These are phyloP conservation scores for Pyrenula massariospora DNA, from an alignment of 495 filamentous ascomycete genomes.

Conservation along the genomic window DNA sequence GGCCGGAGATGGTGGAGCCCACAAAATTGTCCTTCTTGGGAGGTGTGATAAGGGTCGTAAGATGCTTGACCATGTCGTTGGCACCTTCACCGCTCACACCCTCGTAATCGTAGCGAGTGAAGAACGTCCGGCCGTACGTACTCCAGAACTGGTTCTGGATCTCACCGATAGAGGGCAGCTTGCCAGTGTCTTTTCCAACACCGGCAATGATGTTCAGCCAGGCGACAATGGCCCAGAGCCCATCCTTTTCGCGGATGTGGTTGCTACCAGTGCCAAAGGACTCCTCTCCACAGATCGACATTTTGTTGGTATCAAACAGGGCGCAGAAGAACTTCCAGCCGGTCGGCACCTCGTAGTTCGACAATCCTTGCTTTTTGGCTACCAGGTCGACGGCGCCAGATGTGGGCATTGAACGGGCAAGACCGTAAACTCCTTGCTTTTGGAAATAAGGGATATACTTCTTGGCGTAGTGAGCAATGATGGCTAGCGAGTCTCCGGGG, in stretches of 20 bases:
- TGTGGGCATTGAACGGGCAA: constrained; percentile 95
- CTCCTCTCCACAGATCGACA: constrained; percentile 98
- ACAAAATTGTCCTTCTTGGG: constrained; percentile 63
- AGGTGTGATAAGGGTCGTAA: constrained; percentile 53
- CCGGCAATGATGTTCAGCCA: constrained; percentile 99
- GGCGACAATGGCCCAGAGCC: constrained; percentile 90
- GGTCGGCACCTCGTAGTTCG: constrained; percentile 93
- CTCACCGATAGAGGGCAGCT: constrained; percentile 73
- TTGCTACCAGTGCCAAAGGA: constrained; percentile 98
- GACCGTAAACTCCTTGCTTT: constrained; percentile 88
- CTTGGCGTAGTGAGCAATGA: constrained; percentile 88
- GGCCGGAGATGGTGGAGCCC: constrained; percentile 66
- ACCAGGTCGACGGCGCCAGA: constrained; percentile 91
- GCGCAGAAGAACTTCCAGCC: constrained; percentile 99
- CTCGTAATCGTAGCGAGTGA: constrained; percentile 98
- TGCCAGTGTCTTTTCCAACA: constrained; percentile 62
- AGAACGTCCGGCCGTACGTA: constrained; percentile 93
- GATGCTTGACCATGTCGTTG: constrained; percentile 69
- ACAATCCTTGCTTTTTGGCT: constrained; percentile 80
- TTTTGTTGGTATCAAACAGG: constrained; percentile 90
- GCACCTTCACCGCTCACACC: constrained; percentile 83
- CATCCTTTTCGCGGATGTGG: constrained; percentile 98
- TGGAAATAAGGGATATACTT: constrained; percentile 94
- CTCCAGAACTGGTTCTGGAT: constrained; percentile 98
- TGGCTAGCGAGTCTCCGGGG: constrained; percentile 89